phyloP scores from a whole-genome alignment of 116 monocot species.

The Papilionanthe hybrid region DNA sequence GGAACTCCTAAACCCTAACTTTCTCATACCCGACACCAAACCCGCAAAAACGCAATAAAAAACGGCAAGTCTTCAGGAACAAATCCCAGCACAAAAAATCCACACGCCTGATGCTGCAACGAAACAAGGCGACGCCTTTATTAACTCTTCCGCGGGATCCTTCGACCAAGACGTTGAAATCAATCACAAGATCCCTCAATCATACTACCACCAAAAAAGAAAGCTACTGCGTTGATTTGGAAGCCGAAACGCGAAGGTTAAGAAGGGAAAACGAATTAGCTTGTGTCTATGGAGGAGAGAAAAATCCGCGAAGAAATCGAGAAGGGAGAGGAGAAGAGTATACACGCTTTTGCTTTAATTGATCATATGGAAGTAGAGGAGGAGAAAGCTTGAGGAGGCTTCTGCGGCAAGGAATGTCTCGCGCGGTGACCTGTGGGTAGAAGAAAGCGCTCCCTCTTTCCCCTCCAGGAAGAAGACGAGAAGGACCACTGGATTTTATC shows the following conservation, averaged over 20 bases:
- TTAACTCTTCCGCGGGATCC: background rate
- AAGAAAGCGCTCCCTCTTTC: background rate
- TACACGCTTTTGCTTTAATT: background rate
- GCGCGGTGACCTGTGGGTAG: background rate
- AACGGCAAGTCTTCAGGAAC: background rate
- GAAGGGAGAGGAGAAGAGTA: background rate
- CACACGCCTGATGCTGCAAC: background rate
- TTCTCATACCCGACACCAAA: background rate
- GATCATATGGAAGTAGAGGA: background rate
- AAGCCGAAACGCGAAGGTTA: background rate
- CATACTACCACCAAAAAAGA: background rate
- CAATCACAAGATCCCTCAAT: background rate
- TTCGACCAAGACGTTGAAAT: background rate
- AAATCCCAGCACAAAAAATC: background rate
- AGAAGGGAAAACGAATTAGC: background rate
- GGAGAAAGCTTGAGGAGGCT: background rate
- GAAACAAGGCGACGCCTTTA: background rate
- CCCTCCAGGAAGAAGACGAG: background rate
- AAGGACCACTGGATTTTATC: background rate
- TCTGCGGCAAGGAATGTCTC: constrained; percentile 2
- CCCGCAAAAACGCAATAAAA: background rate
- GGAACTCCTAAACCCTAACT: background rate
- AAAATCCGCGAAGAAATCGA: constrained; percentile 5
- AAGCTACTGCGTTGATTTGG: background rate
- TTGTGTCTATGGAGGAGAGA: background rate